Conservation (phyloP, 495 filamentous ascomycete species). For the Xanthoparmelia taractica region DNA sequence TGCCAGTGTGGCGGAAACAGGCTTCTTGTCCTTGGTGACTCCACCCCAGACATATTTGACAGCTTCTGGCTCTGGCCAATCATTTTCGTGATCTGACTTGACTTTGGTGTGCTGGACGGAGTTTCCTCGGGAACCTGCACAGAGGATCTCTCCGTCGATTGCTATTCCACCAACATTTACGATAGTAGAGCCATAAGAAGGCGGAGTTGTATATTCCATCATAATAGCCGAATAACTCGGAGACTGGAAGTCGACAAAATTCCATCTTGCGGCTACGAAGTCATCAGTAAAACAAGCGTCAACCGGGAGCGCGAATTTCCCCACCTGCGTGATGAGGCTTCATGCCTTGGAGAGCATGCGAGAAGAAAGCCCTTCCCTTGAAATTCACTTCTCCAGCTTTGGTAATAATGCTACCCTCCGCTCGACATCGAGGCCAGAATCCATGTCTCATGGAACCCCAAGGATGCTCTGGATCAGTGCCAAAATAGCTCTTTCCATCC, state of each 20-base stretch:
- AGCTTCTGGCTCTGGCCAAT: conserved; percentile 79
- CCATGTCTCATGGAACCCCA: conserved; percentile 89
- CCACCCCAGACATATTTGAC: conserved; percentile 74
- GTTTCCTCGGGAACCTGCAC: conserved; percentile 53
- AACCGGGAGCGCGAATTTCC: conserved; percentile 13
- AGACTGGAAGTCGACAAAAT: conserved; percentile 85
- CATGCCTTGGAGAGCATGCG: conserved; percentile 90
- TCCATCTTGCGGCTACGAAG: conserved; percentile 72
- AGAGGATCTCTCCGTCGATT: conserved; percentile 72
- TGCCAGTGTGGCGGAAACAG: conserved; percentile 58
- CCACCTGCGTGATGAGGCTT: conserved; percentile 92
- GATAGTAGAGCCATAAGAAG: conserved; percentile 81
- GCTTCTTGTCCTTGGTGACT: conserved; percentile 66
- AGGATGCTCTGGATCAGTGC: conserved; percentile 72
- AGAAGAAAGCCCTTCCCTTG: conserved; percentile 67
- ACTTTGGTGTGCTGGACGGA: conserved; percentile 57
- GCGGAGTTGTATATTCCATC: conserved; percentile 96
- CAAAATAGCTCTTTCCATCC: conserved; percentile 76
- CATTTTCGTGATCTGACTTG: conserved; percentile 63
- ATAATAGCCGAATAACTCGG: conserved; percentile 77
- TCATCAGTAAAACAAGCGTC: conserved; percentile 12
- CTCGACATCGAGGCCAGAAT: conserved; percentile 83
- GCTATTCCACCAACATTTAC: conserved; percentile 78
- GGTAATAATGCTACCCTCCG: conserved; percentile 77
- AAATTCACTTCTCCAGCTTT: conserved; percentile 77